Conservation (phyloP, 257 asterid genomes). For the Apocynum venetum region DNA sequence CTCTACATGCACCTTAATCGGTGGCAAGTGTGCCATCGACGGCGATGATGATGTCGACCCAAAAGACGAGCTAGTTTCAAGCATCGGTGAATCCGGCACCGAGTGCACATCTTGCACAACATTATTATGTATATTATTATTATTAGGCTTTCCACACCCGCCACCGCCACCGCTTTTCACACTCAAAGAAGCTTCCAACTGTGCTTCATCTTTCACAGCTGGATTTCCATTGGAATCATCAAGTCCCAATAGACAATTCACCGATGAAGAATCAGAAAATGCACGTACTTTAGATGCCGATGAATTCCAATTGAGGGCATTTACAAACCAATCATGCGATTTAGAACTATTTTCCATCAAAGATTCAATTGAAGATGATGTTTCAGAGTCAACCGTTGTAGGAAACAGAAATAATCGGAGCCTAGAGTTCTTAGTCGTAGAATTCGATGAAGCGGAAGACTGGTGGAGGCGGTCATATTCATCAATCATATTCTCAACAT, state of each 20-base stretch:
- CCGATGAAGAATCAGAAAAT: slow-evolving; percentile 71
- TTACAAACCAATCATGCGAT: slow-evolving; percentile 87
- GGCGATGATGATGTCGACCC: slow-evolving; percentile 84
- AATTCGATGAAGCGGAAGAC: neutral
- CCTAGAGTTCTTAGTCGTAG: slow-evolving; percentile 38
- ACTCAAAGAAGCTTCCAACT: slow-evolving; percentile 26
- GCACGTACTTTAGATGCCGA: slow-evolving; percentile 34
- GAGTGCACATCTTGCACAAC: slow-evolving; percentile 55
- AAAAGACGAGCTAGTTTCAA: slow-evolving; percentile 72
- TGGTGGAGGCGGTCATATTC: slow-evolving; percentile 71
- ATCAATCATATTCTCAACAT: slow-evolving; percentile 86
- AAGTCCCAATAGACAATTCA: slow-evolving; percentile 66
- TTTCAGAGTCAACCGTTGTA: slow-evolving; percentile 18
- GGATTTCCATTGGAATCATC: slow-evolving; percentile 47
- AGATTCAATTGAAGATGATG: slow-evolving; percentile 33
- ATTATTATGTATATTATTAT: slow-evolving; percentile 9
- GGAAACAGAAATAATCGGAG: slow-evolving; percentile 52
- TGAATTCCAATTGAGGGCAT: slow-evolving; percentile 64
- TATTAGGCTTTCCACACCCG: slow-evolving; percentile 31
- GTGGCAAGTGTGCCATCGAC: slow-evolving; percentile 66
- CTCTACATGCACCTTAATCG: slow-evolving; percentile 67
- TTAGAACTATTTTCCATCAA: slow-evolving; percentile 41
- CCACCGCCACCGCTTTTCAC: slow-evolving; percentile 20
- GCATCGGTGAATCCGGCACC: slow-evolving; percentile 83
- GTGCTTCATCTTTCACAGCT: slow-evolving; percentile 42